These are phyloP conservation scores for Fusarium praegraminearum DNA, from an alignment of 2,329 filamentous ascomycete species.

Conservation along the genomic window DNA sequence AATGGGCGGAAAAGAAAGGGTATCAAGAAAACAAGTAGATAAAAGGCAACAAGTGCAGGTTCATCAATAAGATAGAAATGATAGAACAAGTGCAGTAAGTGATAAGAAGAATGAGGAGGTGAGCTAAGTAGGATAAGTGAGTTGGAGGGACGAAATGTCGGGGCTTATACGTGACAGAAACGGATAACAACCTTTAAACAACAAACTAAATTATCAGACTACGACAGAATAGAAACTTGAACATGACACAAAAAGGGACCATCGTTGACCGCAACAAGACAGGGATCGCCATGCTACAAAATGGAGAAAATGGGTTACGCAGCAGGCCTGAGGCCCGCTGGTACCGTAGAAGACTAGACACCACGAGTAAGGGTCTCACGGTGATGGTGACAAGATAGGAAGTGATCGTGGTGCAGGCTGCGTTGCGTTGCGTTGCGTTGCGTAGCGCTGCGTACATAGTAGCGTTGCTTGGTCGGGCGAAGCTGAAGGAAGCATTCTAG, in stretches of 20 bases:
- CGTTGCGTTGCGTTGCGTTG: background rate
- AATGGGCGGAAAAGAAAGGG: background rate
- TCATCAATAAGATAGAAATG: background rate
- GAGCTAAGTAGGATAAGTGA: background rate
- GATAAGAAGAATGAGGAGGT: slow-evolving; percentile 3
- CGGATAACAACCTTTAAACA: slow-evolving; percentile 8
- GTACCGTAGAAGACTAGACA: slow-evolving; percentile 2
- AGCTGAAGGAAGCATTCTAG: slow-evolving; percentile 7
- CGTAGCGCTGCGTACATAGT: no score
- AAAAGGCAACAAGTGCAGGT: slow-evolving; percentile 13
- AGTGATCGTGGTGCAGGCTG: slow-evolving; percentile 25
- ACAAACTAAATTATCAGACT: slow-evolving; percentile 14
- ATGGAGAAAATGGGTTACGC: slow-evolving; percentile 21
- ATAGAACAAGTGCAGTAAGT: slow-evolving; percentile 4
- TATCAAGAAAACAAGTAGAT: background rate
- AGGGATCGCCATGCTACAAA: slow-evolving; percentile 22
- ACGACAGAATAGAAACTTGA: slow-evolving; percentile 13
- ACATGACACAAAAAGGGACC: slow-evolving; percentile 18
- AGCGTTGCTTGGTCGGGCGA: slow-evolving; percentile 22
- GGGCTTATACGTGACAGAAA: slow-evolving; percentile 28
- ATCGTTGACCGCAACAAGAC: slow-evolving; percentile 26
- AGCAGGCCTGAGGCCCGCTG: slow-evolving; percentile 33
- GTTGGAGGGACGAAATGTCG: slow-evolving; percentile 18
- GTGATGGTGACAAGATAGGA: slow-evolving; percentile 21
- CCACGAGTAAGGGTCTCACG: slow-evolving; percentile 28